phyloP scores from a whole-genome alignment of 768 basidiomycete genomes.

The Suillus clintonianus region DNA sequence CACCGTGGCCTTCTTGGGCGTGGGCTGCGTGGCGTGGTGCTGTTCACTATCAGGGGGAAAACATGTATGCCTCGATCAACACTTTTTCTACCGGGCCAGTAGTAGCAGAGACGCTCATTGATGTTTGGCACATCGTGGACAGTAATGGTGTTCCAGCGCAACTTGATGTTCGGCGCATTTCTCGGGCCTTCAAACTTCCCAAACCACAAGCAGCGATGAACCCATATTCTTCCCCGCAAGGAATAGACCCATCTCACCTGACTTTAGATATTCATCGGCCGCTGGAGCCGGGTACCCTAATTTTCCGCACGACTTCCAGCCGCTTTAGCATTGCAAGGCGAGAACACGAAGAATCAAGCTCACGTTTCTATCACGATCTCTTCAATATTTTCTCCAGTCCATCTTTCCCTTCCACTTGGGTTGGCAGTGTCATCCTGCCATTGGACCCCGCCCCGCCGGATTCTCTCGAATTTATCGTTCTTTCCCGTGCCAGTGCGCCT shows the following conservation, averaged over 20 bases:
- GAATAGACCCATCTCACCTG: neutral
- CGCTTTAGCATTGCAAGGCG: neutral
- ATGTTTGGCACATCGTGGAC: conserved; percentile 16
- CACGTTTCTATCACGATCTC: conserved; percentile 3
- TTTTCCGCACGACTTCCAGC: conserved; percentile 22
- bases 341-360: neutral
- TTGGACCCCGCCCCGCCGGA: conserved; percentile 1
- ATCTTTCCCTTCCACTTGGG: neutral
- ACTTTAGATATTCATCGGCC: neutral
- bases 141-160: conserved; percentile 6
- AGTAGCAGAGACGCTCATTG: conserved; percentile 15
- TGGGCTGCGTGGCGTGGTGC: neutral
- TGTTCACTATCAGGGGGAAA: neutral
- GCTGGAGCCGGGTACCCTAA: conserved; percentile 16
- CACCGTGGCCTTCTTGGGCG: too few relatives aligned
- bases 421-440: conserved; percentile 18
- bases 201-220: neutral
- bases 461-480: conserved; percentile 16
- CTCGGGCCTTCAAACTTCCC: conserved; percentile 1
- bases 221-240: conserved; percentile 2
- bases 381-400: conserved; percentile 12
- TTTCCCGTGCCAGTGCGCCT: conserved; percentile 11
- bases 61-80: neutral
- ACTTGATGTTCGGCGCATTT: conserved; percentile 12
- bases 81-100: neutral